phyloP scores from a whole-genome alignment of 768 basidiomycete genomes.

The Pleurotus cornucopiae region DNA sequence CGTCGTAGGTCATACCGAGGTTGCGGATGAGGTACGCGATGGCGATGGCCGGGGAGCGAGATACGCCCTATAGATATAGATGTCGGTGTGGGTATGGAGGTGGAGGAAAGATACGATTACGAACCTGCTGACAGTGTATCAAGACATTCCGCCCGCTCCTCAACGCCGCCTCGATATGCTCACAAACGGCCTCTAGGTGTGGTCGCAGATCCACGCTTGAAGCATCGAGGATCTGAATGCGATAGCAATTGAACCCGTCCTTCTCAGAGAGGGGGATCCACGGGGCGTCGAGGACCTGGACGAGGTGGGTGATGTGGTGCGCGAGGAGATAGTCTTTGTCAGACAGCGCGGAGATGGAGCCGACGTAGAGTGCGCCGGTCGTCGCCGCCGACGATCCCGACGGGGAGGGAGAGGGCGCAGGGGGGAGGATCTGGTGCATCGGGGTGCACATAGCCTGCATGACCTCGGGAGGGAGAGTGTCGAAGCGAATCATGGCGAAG shows the following conservation, averaged over 20 bases:
- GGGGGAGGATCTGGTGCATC: slow-evolving; percentile 68
- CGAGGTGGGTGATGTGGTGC: slow-evolving; percentile 52
- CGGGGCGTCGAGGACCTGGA: slow-evolving; percentile 63
- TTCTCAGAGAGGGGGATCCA: slow-evolving; percentile 53
- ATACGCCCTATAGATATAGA: slow-evolving; percentile 52
- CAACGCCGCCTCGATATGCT: slow-evolving; percentile 62
- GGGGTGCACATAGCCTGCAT: slow-evolving; percentile 84
- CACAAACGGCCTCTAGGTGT: slow-evolving; percentile 65
- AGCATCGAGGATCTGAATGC: slow-evolving; percentile 65
- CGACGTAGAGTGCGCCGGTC: slow-evolving; percentile 62
- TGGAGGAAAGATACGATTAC: slow-evolving; percentile 15
- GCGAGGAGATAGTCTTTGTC: slow-evolving; percentile 48
- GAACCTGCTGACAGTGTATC: slow-evolving; percentile 81
- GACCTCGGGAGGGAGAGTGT: slow-evolving; percentile 67
- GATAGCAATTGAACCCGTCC: slow-evolving; percentile 51
- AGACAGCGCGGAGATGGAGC: slow-evolving; percentile 57
- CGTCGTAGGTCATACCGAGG: slow-evolving; percentile 69
- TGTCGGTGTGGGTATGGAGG: slow-evolving; percentile 11
- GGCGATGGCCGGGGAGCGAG: slow-evolving; percentile 71
- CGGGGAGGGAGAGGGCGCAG: slow-evolving; percentile 22
- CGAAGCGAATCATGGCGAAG: slow-evolving; percentile 72
- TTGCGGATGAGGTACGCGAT: slow-evolving; percentile 80
- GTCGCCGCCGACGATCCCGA: slow-evolving; percentile 13
- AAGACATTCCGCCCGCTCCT: slow-evolving; percentile 59
- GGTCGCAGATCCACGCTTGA: slow-evolving; percentile 58